Conservation (phyloP, 2,329 filamentous ascomycete species). For the Exophiala sideris region DNA sequence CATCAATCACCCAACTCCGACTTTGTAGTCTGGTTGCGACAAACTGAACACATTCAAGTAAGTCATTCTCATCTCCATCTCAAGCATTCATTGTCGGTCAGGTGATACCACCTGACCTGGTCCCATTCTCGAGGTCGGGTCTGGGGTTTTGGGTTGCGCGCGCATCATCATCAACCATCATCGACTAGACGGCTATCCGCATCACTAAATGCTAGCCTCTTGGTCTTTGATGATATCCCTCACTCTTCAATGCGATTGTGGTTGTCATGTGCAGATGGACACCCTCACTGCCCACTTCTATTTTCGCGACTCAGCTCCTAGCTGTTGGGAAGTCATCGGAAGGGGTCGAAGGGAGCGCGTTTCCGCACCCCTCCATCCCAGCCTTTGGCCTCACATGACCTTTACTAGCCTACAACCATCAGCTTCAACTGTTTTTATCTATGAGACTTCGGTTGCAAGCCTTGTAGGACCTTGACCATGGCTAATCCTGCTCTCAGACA, state of each 20-base stretch:
- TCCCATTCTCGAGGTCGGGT: no score
- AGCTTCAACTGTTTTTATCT: background rate
- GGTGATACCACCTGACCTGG: no score
- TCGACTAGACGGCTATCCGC: no score
- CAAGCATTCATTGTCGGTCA: no score
- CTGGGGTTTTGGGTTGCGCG: no score
- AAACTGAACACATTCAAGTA: background rate
- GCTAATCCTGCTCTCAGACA: slow-evolving; percentile 13
- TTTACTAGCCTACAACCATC: background rate
- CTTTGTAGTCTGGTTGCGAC: background rate
- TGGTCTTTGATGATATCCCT: no score
- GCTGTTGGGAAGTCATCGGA: background rate
- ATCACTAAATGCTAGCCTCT: no score
- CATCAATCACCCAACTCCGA: no score
- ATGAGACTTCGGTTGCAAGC: background rate
- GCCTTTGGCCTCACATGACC: background rate
- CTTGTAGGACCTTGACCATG: slow-evolving; percentile 5
- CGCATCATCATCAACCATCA: no score
- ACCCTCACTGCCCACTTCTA: no score
- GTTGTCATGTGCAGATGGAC: no score
- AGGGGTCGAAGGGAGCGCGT: background rate
- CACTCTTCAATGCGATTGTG: no score
- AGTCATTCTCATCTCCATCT: background rate
- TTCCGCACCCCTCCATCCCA: background rate
- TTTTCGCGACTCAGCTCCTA: background rate